These are phyloP conservation scores for Cladosporium sp. DNA, from an alignment of 2,329 filamentous ascomycete species.

Conservation along the genomic window DNA sequence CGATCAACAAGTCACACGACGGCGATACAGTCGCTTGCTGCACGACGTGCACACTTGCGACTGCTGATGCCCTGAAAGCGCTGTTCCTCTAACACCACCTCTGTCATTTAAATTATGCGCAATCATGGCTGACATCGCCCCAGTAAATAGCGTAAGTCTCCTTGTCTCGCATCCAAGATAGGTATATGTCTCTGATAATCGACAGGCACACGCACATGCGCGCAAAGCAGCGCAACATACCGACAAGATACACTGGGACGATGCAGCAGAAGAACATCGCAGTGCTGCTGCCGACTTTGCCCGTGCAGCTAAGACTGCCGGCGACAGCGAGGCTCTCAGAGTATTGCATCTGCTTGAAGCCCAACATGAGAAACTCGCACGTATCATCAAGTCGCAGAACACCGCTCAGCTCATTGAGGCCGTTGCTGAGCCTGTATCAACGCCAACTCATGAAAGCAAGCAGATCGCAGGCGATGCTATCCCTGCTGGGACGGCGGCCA, in stretches of 20 bases:
- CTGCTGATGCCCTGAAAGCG: not conserved
- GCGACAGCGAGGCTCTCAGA: conserved; percentile 66
- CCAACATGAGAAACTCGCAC: conserved; percentile 79
- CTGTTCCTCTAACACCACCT: not conserved
- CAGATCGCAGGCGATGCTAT: conserved; percentile 6
- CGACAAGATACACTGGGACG: conserved; percentile 64
- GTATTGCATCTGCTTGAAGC: conserved; percentile 81
- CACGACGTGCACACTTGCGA: not conserved
- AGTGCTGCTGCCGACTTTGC: conserved; percentile 85
- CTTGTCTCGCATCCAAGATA: not conserved
- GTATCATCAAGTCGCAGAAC: conserved; percentile 63
- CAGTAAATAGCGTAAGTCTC: conserved; percentile 19
- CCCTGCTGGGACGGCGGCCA: not conserved
- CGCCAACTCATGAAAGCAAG: not conserved
- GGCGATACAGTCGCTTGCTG: not conserved
- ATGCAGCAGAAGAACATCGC: conserved; percentile 83
- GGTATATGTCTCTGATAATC: conserved; percentile 5
- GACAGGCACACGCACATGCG: conserved; percentile 81
- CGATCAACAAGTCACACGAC: not conserved
- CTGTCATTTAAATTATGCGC: not conserved
- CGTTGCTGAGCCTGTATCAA: conserved; percentile 7
- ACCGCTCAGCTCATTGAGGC: conserved; percentile 4
- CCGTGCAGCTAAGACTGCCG: conserved; percentile 69
- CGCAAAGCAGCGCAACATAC: conserved; percentile 74
- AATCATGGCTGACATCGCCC: conserved; percentile 24